These are phyloP conservation scores for Ogataea degrootiae DNA, from an alignment of 805 yeast species.

Conservation along the genomic window DNA sequence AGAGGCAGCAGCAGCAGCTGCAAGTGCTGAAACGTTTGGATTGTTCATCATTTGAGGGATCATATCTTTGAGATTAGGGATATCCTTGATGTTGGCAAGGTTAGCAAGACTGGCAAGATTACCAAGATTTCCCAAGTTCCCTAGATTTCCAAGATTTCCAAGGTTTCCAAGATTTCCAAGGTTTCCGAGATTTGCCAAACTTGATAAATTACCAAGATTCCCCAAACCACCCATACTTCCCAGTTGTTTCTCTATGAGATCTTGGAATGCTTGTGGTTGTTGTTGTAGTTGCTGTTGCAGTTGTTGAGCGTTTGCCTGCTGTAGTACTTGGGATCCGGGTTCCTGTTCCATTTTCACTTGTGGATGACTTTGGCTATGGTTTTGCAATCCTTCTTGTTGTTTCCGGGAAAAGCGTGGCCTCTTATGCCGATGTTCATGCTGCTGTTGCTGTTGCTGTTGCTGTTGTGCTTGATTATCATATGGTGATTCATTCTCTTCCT, in stretches of 20 bases:
- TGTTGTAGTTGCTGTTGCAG: background rate
- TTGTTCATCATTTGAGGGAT: background rate
- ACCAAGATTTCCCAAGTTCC: too few relatives aligned
- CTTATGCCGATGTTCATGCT: conserved; percentile 19
- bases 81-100: background rate
- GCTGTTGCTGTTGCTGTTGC: conserved; percentile 14
- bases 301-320: background rate
- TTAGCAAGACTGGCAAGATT: background rate
- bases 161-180: background rate
- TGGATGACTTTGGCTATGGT: background rate
- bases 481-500: background rate
- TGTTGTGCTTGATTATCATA: conserved; percentile 4
- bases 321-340: background rate
- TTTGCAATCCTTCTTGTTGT: background rate
- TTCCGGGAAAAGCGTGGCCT: conserved; percentile 18
- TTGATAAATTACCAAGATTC: too few relatives aligned
- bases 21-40: background rate
- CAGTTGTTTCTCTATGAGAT: background rate
- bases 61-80: background rate
- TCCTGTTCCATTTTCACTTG: background rate
- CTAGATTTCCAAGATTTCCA: too few relatives aligned
- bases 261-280: background rate
- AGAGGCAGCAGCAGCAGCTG: conserved; percentile 1
- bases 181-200: background rate
- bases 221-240: too few relatives aligned